These are phyloP conservation scores for Globisporangium cystogenes DNA, from an alignment of 352 stramenopile species.

Conservation along the genomic window DNA sequence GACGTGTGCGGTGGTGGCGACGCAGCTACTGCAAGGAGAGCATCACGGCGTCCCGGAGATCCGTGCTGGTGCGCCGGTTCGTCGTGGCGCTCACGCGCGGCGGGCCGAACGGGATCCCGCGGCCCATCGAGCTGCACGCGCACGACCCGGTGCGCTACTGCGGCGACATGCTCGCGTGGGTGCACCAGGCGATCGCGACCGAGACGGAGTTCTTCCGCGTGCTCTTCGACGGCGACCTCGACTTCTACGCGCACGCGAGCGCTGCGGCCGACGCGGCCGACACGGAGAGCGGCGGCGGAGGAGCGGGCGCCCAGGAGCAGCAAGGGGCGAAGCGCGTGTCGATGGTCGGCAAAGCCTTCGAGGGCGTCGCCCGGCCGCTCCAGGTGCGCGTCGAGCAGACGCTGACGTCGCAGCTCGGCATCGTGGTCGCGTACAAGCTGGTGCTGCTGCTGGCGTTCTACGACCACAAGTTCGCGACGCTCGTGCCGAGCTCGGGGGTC, in stretches of 20 bases:
- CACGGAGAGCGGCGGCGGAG: not conserved
- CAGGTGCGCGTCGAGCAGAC: constrained; percentile 67
- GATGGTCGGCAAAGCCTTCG: constrained; percentile 55
- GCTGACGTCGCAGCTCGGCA: constrained; percentile 37
- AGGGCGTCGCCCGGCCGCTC: constrained; percentile 50
- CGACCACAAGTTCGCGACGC: constrained; percentile 42
- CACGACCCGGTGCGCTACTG: constrained; percentile 86
- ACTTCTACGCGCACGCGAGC: constrained; percentile 10
- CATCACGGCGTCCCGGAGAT: constrained; percentile 43
- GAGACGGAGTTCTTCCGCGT: constrained; percentile 80
- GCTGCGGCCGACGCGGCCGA: not conserved
- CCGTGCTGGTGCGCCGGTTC: constrained; percentile 67
- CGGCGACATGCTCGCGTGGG: constrained; percentile 86
- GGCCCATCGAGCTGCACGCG: constrained; percentile 85
- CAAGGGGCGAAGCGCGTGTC: constrained; percentile 9
- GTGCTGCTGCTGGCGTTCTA: constrained; percentile 69
- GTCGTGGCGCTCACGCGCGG: constrained; percentile 70
- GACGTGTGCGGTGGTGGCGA: not conserved
- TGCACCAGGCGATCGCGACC: constrained; percentile 78
- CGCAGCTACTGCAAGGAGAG: constrained; percentile 80
- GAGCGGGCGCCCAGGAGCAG: constrained; percentile 12
- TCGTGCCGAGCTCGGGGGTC: constrained; percentile 32
- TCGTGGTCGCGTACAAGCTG: constrained; percentile 59
- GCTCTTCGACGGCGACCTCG: constrained; percentile 62
- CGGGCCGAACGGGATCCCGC: constrained; percentile 61